phyloP scores from a whole-genome alignment of 768 basidiomycete species.

The Agaricus sinodeliciosus region DNA sequence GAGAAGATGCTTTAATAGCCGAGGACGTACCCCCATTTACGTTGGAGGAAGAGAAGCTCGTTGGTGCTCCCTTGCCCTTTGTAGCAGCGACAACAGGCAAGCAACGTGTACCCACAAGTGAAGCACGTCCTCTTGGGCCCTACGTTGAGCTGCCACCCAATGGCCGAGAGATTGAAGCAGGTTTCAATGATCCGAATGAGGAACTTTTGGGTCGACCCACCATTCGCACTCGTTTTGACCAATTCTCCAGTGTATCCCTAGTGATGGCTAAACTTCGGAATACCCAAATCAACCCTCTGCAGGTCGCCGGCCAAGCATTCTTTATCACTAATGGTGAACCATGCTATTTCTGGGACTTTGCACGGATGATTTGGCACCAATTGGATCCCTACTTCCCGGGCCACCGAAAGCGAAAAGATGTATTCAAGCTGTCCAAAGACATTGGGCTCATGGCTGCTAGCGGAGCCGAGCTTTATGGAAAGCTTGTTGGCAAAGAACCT shows the following conservation, averaged over 20 bases:
- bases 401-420: conserved; percentile 30
- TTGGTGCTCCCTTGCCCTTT: conserved; percentile 49
- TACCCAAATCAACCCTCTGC: conserved; percentile 48
- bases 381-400: conserved; percentile 57
- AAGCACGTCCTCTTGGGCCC: conserved; percentile 79
- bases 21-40: conserved; percentile 37
- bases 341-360: conserved; percentile 93
- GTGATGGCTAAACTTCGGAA: conserved; percentile 39
- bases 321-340: conserved; percentile 98
- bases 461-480: conserved; percentile 66
- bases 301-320: conserved; percentile 90
- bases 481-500: conserved; percentile 71
- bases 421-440: conserved; percentile 47
- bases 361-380: conserved; percentile 70
- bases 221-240: conserved; percentile 77
- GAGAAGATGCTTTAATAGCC: conserved; percentile 27
- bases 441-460: conserved; percentile 70
- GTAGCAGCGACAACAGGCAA: conserved; percentile 61
- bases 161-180: conserved; percentile 47
- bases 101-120: conserved; percentile 69
- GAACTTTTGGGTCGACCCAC: conserved; percentile 44
- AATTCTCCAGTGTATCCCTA: conserved; percentile 55
- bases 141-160: conserved; percentile 57
- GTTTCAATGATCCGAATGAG: conserved; percentile 44
- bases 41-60: conserved; percentile 31